These are phyloP conservation scores for Hortaea sp. DNA, from an alignment of 2,329 filamentous ascomycete species.

Conservation along the genomic window DNA sequence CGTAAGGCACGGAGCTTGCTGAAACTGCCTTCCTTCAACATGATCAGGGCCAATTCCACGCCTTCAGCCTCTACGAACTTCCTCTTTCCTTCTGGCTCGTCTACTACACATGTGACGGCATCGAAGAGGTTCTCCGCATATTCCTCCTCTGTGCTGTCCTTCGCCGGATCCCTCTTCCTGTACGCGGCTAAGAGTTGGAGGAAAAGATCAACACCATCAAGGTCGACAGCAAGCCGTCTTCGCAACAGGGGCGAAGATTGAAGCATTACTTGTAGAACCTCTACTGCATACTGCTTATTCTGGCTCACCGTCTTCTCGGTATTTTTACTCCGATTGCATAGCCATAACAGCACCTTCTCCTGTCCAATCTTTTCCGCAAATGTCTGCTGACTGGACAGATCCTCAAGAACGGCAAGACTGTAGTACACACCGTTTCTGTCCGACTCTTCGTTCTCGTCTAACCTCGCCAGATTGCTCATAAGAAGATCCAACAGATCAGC, in stretches of 20 bases:
- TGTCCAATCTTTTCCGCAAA: slow-evolving; percentile 63
- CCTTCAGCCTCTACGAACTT: slow-evolving; percentile 87
- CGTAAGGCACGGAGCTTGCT: slow-evolving; percentile 68
- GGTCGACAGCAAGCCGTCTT: slow-evolving; percentile 42
- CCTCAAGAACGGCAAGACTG: slow-evolving; percentile 71
- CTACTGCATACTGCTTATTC: slow-evolving; percentile 91
- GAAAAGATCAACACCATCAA: slow-evolving; percentile 65
- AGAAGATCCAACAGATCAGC: slow-evolving; percentile 66
- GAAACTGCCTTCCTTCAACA: slow-evolving; percentile 81
- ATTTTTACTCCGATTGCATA: slow-evolving; percentile 62
- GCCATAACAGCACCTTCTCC: slow-evolving; percentile 65
- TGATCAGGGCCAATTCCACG: slow-evolving; percentile 80
- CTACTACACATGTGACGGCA: slow-evolving; percentile 67
- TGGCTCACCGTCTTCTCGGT: slow-evolving; percentile 63
- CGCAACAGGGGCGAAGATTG: slow-evolving; percentile 64
- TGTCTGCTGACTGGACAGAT: slow-evolving; percentile 61
- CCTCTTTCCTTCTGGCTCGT: slow-evolving; percentile 62
- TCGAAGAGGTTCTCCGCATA: slow-evolving; percentile 93
- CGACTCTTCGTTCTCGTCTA: slow-evolving; percentile 62
- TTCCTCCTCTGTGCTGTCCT: slow-evolving; percentile 83
- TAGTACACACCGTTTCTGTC: slow-evolving; percentile 84
- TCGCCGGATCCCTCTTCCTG: slow-evolving; percentile 73
- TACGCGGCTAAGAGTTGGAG: slow-evolving; percentile 79
- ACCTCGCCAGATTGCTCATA: slow-evolving; percentile 64
- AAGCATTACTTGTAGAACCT: slow-evolving; percentile 79